These are phyloP conservation scores for Neurospora sp. DNA, from an alignment of 495 filamentous ascomycete genomes.

Conservation along the genomic window DNA sequence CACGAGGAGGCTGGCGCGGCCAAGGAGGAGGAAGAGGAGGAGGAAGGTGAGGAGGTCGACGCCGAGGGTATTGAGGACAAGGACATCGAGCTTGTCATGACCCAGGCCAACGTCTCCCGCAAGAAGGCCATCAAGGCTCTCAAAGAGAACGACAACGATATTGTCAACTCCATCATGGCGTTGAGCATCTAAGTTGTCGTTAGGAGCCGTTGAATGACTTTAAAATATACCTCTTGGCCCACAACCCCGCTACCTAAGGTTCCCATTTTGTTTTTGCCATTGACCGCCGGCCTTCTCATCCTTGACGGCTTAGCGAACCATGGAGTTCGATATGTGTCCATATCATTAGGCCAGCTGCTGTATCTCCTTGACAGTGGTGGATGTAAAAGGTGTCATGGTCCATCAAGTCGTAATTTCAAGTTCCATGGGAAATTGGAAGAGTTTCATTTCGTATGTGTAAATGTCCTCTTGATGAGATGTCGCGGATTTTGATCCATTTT, in stretches of 20 bases:
- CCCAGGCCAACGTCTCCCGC: conserved; percentile 86
- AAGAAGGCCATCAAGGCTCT: conserved; percentile 98
- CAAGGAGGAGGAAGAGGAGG: conserved; percentile 76
- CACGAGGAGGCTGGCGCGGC: conserved; percentile 61
- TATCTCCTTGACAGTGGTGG: neutral
- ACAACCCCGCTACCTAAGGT: neutral
- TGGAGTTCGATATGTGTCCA: neutral
- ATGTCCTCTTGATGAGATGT: neutral
- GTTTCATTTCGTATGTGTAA: neutral
- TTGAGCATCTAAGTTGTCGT: conserved; percentile 70
- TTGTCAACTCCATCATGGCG: conserved; percentile 99
- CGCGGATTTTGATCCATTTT: neutral
- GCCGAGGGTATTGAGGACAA: conserved; percentile 90
- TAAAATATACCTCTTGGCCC: neutral
- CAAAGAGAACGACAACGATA: conserved; percentile 98
- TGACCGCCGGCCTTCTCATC: neutral
- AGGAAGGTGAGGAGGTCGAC: conserved; percentile 92
- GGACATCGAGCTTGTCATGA: conserved; percentile 99
- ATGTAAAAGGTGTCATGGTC: neutral
- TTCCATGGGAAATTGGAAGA: neutral
- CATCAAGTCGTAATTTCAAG: neutral
- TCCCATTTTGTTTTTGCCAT: neutral
- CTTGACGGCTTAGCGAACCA: neutral
- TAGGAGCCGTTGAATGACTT: neutral
- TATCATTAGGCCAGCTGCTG: neutral